A percentile compares a stretch with the other conserved stretches of the same genome.
These are phyloP conservation scores for Haberlea rhodopensis DNA, from an alignment of 257 asterid species.

Conservation along the genomic window DNA sequence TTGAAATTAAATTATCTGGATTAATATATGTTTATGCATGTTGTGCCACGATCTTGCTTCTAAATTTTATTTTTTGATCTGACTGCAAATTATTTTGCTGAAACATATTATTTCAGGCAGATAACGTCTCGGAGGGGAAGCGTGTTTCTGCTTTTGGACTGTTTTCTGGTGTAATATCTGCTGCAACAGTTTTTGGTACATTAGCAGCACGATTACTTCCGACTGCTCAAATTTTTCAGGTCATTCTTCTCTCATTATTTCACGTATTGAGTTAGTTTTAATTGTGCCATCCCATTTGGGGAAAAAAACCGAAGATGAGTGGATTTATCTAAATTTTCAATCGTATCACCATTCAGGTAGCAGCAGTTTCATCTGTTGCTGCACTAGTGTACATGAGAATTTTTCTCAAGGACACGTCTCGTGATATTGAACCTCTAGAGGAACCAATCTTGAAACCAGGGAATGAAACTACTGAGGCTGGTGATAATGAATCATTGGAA, in stretches of 20 bases:
- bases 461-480: slow-evolving; percentile 10
- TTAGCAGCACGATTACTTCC: slow-evolving; percentile 53
- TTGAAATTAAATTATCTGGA: too few relatives aligned
- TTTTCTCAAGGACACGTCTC: slow-evolving; percentile 38
- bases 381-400: slow-evolving; percentile 56
- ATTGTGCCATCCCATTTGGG: neutral
- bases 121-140: slow-evolving; percentile 46
- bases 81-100: too few relatives aligned
- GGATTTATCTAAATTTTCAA: neutral
- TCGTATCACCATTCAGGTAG: slow-evolving; percentile 30
- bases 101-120: slow-evolving; percentile 40
- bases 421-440: slow-evolving; percentile 21
- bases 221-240: slow-evolving; percentile 45
- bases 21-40: too few relatives aligned
- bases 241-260: neutral
- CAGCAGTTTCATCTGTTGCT: slow-evolving; percentile 36
- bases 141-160: slow-evolving; percentile 55
- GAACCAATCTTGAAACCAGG: slow-evolving; percentile 27
- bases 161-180: slow-evolving; percentile 46
- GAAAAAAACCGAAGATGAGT: too few relatives aligned
- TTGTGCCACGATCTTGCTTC: too few relatives aligned
- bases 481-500: neutral
- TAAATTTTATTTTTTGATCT: too few relatives aligned
- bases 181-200: slow-evolving; percentile 50
- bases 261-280: neutral